Conservation (phyloP, 2,329 filamentous ascomycete species). For the Myriosclerotinia scirpicola region DNA sequence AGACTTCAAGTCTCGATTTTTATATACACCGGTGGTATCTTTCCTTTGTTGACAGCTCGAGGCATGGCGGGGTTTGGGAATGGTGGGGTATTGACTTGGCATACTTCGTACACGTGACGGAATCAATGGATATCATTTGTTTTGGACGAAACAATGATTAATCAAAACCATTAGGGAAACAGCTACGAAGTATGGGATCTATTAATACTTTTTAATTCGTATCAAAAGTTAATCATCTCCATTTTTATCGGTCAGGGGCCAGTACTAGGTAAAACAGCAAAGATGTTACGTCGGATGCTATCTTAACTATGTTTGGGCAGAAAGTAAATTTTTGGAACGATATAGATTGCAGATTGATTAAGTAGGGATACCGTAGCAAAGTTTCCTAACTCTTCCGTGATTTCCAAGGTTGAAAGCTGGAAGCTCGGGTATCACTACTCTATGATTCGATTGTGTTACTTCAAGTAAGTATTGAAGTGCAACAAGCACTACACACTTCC, state of each 20-base stretch:
- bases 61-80: constrained; percentile 19
- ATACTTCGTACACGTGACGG: constrained; percentile 14
- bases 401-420: too few species aligned
- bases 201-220: background rate
- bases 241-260: background rate
- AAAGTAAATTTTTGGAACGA: background rate
- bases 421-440: too few species aligned
- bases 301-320: background rate
- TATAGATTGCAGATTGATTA: too few species aligned
- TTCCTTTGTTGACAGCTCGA: background rate
- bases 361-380: too few species aligned
- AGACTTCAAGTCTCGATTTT: background rate
- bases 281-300: background rate
- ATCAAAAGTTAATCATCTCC: background rate
- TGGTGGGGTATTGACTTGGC: constrained; percentile 16
- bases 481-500: too few species aligned
- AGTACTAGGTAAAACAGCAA: background rate
- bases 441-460: too few species aligned
- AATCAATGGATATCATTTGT: background rate
- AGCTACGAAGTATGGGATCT: too few species aligned
- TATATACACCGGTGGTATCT: background rate
- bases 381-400: too few species aligned
- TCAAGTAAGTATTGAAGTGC: too few species aligned
- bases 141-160: too few species aligned
- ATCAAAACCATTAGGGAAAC: background rate